These are phyloP conservation scores for Phytophthora idaei DNA, from an alignment of 352 stramenopile genomes.

Conservation along the genomic window DNA sequence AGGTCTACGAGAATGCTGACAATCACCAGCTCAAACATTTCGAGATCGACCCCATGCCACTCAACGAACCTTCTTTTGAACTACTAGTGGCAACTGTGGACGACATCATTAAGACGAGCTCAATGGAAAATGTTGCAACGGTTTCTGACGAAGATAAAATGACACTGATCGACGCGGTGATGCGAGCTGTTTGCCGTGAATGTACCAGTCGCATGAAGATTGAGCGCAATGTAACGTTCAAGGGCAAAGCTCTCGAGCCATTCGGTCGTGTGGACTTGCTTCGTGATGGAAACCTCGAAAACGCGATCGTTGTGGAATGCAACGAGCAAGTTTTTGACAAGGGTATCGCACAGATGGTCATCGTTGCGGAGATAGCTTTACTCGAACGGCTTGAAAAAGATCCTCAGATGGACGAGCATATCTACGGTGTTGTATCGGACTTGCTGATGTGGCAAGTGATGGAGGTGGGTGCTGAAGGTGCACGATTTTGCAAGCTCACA, in stretches of 20 bases:
- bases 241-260: slow-evolving; percentile 11
- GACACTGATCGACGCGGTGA: slow-evolving; percentile 17
- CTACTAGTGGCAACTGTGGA: slow-evolving; percentile 11
- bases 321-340: slow-evolving; percentile 18
- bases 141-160: slow-evolving; percentile 15
- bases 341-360: slow-evolving; percentile 11
- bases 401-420: background rate
- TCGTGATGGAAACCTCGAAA: slow-evolving; percentile 8
- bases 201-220: slow-evolving; percentile 21
- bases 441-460: slow-evolving; percentile 33
- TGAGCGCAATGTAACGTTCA: slow-evolving; percentile 17
- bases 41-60: slow-evolving; percentile 21
- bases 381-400: slow-evolving; percentile 19
- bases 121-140: slow-evolving; percentile 7
- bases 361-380: slow-evolving; percentile 15
- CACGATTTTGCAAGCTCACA: slow-evolving; percentile 16
- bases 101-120: slow-evolving; percentile 21
- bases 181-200: slow-evolving; percentile 16
- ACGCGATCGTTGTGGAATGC: slow-evolving; percentile 18
- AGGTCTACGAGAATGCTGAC: slow-evolving; percentile 11
- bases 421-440: slow-evolving; percentile 25
- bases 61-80: slow-evolving; percentile 15
- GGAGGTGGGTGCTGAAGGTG: slow-evolving; percentile 11
- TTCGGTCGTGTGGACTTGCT: slow-evolving; percentile 14
- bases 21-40: slow-evolving; percentile 10